phyloP scores from a whole-genome alignment of 2,329 filamentous ascomycete species.

The Pezicula neosporulosa region DNA sequence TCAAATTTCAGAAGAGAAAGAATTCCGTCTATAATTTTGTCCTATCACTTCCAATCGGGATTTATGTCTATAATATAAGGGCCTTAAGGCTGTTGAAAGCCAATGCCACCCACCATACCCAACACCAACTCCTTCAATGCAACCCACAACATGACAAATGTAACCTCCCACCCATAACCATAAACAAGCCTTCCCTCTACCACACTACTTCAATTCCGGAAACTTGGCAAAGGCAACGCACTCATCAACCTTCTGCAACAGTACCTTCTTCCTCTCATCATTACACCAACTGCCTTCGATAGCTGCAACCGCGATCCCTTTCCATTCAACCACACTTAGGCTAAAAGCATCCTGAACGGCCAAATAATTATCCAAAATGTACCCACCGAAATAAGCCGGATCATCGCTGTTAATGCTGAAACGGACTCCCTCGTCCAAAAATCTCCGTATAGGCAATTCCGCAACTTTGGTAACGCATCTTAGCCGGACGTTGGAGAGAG shows the following conservation, averaged over 20 bases:
- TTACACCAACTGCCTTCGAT: slow-evolving; percentile 70
- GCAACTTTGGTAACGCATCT: slow-evolving; percentile 36
- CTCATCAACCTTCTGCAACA: slow-evolving; percentile 45
- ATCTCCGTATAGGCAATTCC: slow-evolving; percentile 39
- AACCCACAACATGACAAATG: neutral
- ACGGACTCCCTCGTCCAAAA: slow-evolving; percentile 41
- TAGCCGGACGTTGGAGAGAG: slow-evolving; percentile 67
- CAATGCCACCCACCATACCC: too few relatives aligned
- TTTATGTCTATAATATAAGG: too few relatives aligned
- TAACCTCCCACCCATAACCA: neutral
- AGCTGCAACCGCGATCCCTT: slow-evolving; percentile 54
- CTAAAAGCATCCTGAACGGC: slow-evolving; percentile 70
- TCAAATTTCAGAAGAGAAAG: too few relatives aligned
- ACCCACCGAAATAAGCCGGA: slow-evolving; percentile 62
- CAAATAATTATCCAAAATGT: slow-evolving; percentile 72
- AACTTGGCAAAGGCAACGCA: slow-evolving; percentile 28
- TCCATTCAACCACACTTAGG: slow-evolving; percentile 64
- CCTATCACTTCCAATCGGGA: too few relatives aligned
- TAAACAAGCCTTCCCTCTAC: neutral
- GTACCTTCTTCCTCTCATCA: slow-evolving; percentile 55
- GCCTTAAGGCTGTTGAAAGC: too few relatives aligned
- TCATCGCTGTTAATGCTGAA: slow-evolving; percentile 46
- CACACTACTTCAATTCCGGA: slow-evolving; percentile 4
- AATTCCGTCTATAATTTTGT: too few relatives aligned
- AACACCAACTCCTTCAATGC: too few relatives aligned